Percentiles rank a stretch among this genome's conserved stretches.
These are phyloP conservation scores for Arbutus unedo DNA, from an alignment of 148 eudicot species.

Conservation along the genomic window DNA sequence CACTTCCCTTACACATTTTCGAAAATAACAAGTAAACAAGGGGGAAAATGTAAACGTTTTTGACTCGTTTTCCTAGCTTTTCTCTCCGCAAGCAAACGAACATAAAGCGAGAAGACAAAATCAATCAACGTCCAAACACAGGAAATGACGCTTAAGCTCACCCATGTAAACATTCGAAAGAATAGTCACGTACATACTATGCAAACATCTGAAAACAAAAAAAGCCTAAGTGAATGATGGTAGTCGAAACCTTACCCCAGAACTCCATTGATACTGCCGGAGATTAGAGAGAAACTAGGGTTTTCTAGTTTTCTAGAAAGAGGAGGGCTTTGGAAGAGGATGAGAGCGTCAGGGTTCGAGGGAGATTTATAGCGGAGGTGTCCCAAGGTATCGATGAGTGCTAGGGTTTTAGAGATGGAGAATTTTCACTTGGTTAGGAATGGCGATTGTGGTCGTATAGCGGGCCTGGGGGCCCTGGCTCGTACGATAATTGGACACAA, in stretches of 20 bases:
- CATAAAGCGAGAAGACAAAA: neutral
- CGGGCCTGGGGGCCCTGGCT: neutral
- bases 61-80: neutral
- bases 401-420: slow-evolving; percentile 19
- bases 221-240: neutral
- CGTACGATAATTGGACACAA: neutral
- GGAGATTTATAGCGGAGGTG: slow-evolving; percentile 16
- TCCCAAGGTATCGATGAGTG: neutral
- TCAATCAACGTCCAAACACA: neutral
- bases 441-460: neutral
- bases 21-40: neutral
- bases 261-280: slow-evolving; percentile 38
- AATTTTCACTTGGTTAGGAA: neutral
- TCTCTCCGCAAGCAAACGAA: neutral
- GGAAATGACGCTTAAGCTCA: neutral
- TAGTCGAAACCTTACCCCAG: slow-evolving; percentile 38
- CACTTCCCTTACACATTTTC: neutral
- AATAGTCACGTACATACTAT: neutral
- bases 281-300: slow-evolving; percentile 9
- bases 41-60: neutral
- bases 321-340: slow-evolving; percentile 24
- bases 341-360: neutral
- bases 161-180: neutral
- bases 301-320: neutral
- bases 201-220: neutral